Conservation (phyloP, 768 basidiomycete genomes). For the Crassisporium funariophilum region DNA sequence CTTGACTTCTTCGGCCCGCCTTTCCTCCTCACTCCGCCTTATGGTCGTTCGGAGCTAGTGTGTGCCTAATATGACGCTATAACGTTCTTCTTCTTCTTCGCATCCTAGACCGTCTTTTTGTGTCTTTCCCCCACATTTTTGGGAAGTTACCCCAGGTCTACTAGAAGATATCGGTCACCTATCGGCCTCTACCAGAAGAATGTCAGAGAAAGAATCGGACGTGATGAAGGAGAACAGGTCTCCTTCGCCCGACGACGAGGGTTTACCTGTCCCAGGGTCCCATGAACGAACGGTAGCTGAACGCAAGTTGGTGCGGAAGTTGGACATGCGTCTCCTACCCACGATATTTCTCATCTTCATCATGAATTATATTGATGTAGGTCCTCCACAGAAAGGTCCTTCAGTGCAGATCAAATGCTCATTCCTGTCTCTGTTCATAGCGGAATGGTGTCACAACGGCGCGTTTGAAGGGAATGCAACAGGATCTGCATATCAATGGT, state of each 20-base stretch:
- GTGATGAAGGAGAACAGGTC: constrained; percentile 1
- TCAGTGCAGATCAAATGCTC: background rate
- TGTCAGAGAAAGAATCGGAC: constrained; percentile 19
- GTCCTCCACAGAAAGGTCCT: constrained; percentile 8
- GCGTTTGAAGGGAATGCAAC: constrained; percentile 50
- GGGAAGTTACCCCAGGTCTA: background rate
- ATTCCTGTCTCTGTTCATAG: constrained; percentile 24
- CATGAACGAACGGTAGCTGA: constrained; percentile 38
- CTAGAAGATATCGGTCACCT: background rate
- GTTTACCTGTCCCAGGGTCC: constrained; percentile 20
- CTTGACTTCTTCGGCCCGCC: constrained; percentile 6
- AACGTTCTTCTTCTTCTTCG: background rate
- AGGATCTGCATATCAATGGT: constrained; percentile 50
- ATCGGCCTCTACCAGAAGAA: background rate
- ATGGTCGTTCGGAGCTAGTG: constrained; percentile 3
- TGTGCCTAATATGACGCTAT: constrained; percentile 7
- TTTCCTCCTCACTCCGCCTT: constrained; percentile 4
- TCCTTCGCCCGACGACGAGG: constrained; percentile 4
- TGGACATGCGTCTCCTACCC: constrained; percentile 58
- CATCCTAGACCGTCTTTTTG: background rate
- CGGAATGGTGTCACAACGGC: constrained; percentile 54
- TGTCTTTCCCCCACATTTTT: background rate
- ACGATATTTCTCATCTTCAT: constrained; percentile 61
- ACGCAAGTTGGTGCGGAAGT: constrained; percentile 51
- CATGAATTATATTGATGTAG: constrained; percentile 71